A percentile compares a stretch with the other conserved stretches of the same genome.
These are phyloP conservation scores for Debaryomyces subglobosus DNA, from an alignment of 1,139 yeast genomes.

Conservation along the genomic window DNA sequence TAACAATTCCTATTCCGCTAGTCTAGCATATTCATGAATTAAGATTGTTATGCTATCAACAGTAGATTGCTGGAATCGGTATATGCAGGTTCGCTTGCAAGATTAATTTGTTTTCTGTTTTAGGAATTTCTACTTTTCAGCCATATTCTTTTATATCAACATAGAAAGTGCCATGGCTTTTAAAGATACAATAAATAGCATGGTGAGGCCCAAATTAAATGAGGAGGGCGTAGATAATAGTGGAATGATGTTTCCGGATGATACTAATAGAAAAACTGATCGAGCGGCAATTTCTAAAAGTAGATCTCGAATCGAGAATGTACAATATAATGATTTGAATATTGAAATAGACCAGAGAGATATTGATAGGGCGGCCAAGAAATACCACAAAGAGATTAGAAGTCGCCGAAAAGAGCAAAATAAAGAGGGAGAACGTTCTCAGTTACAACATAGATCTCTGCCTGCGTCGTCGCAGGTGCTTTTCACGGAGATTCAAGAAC, in stretches of 20 bases:
- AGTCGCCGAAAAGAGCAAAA: neutral
- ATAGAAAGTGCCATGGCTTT: neutral
- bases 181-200: neutral
- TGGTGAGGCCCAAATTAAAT: neutral
- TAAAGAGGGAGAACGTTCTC: neutral
- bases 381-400: neutral
- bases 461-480: neutral
- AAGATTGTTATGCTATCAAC: neutral
- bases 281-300: neutral
- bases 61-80: neutral
- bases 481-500: neutral
- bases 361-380: conserved; percentile 6
- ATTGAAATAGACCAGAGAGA: conserved; percentile 6
- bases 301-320: neutral
- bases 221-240: neutral
- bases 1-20: neutral
- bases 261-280: neutral
- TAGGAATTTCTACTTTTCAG: conserved; percentile 1
- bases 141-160: neutral
- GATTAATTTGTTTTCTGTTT: conserved; percentile 3
- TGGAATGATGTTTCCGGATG: neutral
- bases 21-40: neutral
- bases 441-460: neutral
- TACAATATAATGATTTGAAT: neutral
- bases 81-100: neutral